Base-by-base conservation (phyloP, 805 yeast genomes). In the Danielia oregonensis region DNA sequence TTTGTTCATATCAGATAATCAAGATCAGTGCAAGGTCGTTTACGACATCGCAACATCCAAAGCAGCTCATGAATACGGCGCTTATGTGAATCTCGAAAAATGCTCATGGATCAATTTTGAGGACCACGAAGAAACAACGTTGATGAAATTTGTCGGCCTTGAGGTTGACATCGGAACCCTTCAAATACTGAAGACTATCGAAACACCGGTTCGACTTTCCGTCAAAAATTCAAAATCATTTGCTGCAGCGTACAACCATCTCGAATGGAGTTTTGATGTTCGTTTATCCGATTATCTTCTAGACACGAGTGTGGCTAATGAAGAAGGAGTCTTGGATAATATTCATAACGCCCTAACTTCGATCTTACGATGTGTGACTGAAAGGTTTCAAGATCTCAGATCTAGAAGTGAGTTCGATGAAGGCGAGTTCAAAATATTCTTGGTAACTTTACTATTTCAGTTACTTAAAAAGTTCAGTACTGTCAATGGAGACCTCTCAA, bases 1-100 rank as follows among this genome's bases (percentile, higher is more conserved):
- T 49, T 52, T 89, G 17, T 65, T 86, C n/a, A 57, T 89, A 0
- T 72, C 93, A 0, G 63, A 77, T 0, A 52, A 65, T 23, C 17
- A 46, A 8, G 33, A 38, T 2, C 45, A 42, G 3, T 57, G 60
- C 33, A 27, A 48, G 4, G 25, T 33, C 15, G 57, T 55, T 6
- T 33, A 42, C 24, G 36, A 28, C 1, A 34, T 52, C 1, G 48
- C 59, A 1, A 33, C 43, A 4, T 52, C 62, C 8, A 26, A 36
- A 1, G 38, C 26, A 4, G 51, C 62, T n/a, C 44, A 48, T 22
- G 27, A 35, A 1, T 57, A 54, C 38, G 72, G 72, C 1, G 72
- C 69, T 1, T 51, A 43, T 32, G 50, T 64, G 3, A 67, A 67
- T 40, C 42, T 40, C 12, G 52, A 49, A 7, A 68, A 68, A 35